These are phyloP conservation scores for Penicillium angulare DNA, from an alignment of 495 filamentous ascomycete species.

Conservation along the genomic window DNA sequence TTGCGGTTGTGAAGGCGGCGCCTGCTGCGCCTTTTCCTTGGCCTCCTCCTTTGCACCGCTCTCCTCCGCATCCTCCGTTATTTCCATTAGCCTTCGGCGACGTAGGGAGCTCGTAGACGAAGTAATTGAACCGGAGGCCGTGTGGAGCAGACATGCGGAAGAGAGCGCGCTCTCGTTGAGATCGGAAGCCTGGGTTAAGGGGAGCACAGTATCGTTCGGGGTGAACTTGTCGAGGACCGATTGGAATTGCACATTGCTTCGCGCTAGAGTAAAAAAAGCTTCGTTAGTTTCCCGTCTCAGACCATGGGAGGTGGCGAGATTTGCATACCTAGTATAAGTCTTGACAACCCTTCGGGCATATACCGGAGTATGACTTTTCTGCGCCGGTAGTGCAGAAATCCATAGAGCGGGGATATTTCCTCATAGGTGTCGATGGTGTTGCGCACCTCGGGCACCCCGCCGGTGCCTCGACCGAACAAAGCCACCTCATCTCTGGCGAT, in stretches of 20 bases:
- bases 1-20: neutral
- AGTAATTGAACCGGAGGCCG: constrained; percentile 80
- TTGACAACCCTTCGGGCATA: constrained; percentile 83
- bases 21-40: constrained; percentile 5
- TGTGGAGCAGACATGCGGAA: constrained; percentile 85
- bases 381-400: constrained; percentile 85
- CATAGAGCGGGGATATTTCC: constrained; percentile 85
- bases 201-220: constrained; percentile 81
- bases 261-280: constrained; percentile 52
- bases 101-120: constrained; percentile 82
- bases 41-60: constrained; percentile 53
- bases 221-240: constrained; percentile 81
- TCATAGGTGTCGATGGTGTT: constrained; percentile 73
- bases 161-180: constrained; percentile 85
- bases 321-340: constrained; percentile 80
- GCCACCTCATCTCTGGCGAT: constrained; percentile 83
- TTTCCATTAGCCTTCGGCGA: constrained; percentile 77
- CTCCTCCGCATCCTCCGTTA: constrained; percentile 81
- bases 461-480: constrained; percentile 71
- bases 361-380: constrained; percentile 91
- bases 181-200: constrained; percentile 69
- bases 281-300: neutral
- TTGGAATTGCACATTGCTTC: constrained; percentile 91
- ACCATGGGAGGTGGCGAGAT: neutral
- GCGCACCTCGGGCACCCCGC: constrained; percentile 82